Percentiles rank a stretch among this genome's conserved stretches.
Evolutionary conservation across 2,329 filamentous ascomycete genomes (phyloP).

Genomic region (Sporothrix protearum): DNA sequence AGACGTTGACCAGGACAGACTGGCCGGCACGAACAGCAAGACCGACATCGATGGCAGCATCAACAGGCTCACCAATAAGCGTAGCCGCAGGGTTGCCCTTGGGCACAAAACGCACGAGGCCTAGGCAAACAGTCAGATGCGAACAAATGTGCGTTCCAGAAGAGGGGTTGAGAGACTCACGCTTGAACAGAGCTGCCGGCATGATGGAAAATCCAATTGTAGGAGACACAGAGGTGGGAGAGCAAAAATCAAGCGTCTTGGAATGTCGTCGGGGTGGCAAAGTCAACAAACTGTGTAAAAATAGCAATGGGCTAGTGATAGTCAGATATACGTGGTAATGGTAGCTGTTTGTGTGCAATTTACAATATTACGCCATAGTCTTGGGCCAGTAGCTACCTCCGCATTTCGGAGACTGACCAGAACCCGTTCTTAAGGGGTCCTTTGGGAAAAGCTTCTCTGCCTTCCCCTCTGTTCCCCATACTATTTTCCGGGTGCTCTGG

Average conservation of each 20-base stretch:
- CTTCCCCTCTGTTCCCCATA: background rate
- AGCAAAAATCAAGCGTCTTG: background rate
- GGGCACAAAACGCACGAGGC: conserved; percentile 59
- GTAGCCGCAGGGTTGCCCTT: conserved; percentile 46
- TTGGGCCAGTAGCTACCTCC: background rate
- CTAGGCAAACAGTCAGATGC: conserved; percentile 34
- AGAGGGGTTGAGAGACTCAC: background rate
- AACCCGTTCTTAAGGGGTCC: background rate
- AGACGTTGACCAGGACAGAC: conserved; percentile 54
- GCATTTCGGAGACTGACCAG: background rate
- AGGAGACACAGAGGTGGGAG: background rate
- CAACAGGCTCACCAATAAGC: conserved; percentile 55
- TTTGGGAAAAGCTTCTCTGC: background rate
- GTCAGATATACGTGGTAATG: background rate
- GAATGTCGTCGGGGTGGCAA: background rate
- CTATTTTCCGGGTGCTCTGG: background rate
- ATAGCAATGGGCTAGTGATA: background rate
- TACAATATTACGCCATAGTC: background rate
- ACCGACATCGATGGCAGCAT: conserved; percentile 54
- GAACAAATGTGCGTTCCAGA: background rate
- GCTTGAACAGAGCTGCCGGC: background rate
- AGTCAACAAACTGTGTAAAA: background rate
- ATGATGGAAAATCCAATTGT: background rate
- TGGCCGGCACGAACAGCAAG: conserved; percentile 53
- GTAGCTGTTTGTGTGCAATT: background rate